Evolutionary conservation across 1,139 yeast genomes (phyloP).

Genomic region (Kurtzmaniella quercitrusa): DNA sequence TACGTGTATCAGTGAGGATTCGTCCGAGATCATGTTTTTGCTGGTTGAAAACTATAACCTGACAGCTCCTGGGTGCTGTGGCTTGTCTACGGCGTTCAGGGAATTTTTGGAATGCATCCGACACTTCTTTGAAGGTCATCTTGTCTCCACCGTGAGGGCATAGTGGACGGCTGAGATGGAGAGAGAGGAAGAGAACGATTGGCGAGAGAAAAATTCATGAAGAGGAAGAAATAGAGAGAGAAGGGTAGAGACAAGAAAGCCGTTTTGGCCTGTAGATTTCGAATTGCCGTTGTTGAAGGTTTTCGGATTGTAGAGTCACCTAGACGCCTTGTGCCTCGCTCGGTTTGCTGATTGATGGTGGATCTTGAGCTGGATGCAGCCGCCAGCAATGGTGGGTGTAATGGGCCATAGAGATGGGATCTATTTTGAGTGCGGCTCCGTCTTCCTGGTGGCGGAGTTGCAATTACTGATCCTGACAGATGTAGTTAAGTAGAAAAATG

Average conservation of each 20-base stretch:
- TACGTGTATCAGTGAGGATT: constrained; percentile 99
- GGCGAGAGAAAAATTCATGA: too few relatives aligned
- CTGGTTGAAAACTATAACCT: constrained; percentile 99
- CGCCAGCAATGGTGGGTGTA: constrained; percentile 22
- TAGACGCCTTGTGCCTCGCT: constrained; percentile 67
- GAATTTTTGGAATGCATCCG: constrained; percentile 68
- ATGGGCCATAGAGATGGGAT: constrained; percentile 58
- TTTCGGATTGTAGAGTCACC: not conserved
- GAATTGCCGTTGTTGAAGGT: not conserved
- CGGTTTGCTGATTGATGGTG: constrained; percentile 37
- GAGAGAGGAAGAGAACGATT: constrained; percentile 1
- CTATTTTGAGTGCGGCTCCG: constrained; percentile 76
- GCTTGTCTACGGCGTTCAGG: constrained; percentile 47
- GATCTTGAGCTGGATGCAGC: constrained; percentile 59
- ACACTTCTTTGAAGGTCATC: constrained; percentile 35
- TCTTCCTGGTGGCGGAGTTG: constrained; percentile 60
- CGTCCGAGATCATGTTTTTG: constrained; percentile 99
- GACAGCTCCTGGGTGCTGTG: constrained; percentile 82
- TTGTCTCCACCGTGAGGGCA: constrained; percentile 22
- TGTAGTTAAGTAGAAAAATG: constrained; percentile 8
- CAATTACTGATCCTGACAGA: constrained; percentile 66
- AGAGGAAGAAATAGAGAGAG: constrained; percentile 1
- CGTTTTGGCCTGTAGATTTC: too few relatives aligned
- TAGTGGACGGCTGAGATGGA: constrained; percentile 14
- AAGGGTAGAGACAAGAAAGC: too few relatives aligned